A percentile compares a stretch with the other conserved stretches of the same genome.
Evolutionary conservation across 768 basidiomycete species (phyloP).

Genomic region (Coprinopsis cinerea): DNA sequence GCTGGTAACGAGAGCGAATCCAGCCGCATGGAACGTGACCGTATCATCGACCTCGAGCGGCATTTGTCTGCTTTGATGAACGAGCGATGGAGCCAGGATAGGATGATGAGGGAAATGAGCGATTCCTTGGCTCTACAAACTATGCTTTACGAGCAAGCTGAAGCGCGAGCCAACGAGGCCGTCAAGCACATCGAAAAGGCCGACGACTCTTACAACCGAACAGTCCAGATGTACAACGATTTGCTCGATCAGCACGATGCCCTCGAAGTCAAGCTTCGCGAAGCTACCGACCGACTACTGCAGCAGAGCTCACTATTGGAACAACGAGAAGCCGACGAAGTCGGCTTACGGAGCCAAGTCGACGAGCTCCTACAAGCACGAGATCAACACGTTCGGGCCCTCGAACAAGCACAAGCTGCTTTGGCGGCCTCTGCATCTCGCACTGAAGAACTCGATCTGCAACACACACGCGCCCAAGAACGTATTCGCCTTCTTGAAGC

Average conservation of each 20-base stretch:
- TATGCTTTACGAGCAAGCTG: constrained; percentile 72
- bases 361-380: constrained; percentile 65
- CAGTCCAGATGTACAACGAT: constrained; percentile 58
- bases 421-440: constrained; percentile 71
- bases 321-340: constrained; percentile 75
- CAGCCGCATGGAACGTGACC: constrained; percentile 71
- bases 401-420: constrained; percentile 81
- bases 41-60: constrained; percentile 66
- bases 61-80: constrained; percentile 56
- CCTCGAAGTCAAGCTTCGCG: constrained; percentile 63
- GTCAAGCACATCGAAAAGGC: constrained; percentile 68
- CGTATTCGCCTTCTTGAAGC: constrained; percentile 66
- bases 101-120: constrained; percentile 63
- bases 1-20: constrained; percentile 57
- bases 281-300: constrained; percentile 70
- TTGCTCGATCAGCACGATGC: constrained; percentile 58
- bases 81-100: constrained; percentile 61
- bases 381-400: constrained; percentile 80
- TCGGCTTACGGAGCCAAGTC: constrained; percentile 56
- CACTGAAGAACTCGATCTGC: constrained; percentile 70
- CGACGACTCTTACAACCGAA: constrained; percentile 62
- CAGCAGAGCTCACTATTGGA: constrained; percentile 68
- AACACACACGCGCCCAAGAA: constrained; percentile 65
- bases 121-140: constrained; percentile 74
- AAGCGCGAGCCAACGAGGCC: constrained; percentile 71